Base-by-base conservation (phyloP, 2,329 filamentous ascomycete genomes). In the Pseudogymnoascus sp. region DNA sequence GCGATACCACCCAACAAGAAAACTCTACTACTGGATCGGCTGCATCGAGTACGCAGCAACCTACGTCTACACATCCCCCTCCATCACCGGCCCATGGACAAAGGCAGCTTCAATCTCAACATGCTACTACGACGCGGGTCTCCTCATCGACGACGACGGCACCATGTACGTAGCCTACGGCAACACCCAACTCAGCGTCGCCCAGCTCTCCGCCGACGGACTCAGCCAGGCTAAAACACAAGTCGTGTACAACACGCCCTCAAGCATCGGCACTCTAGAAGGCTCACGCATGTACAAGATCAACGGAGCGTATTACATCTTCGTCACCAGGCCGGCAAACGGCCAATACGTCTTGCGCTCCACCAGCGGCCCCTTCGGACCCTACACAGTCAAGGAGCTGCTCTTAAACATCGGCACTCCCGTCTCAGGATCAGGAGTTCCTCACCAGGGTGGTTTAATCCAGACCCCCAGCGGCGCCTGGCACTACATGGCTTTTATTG, bases 401-500 rank as follows among this genome's bases (percentile, higher is more conserved):
- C 73, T 80, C 8, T 70, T 79, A 14, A 69, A 72, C 46, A 74
- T 83, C 16, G 62, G 50, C 0, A 73, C 78, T 0, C 81, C 82
- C 0, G 68, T 85, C 0, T 59, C 74, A 0, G 78, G 75, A 14
- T 78, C 78, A 0, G 81, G 79, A 4, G 73, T 72, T 2, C 77
- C 80, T 0, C 81, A 85, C 66, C 84, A 87, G 69, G 84, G 84
- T 1, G 79, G 81, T 18, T 72, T 87, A 1, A 76, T 87, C 4
- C 74, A 82, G 61, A 83, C 81, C 0, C 75, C 77, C 0, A 70
- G 77, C 11, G 81, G 81, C 0, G 73, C 81, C 11, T 87, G 84
- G 83, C 85, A 83, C 69, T 87, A 82, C 66, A 80, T 85, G 71
- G 78, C 81, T 0, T 87, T 86, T 69, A 74, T 79, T 3, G 80